These are phyloP conservation scores for Mikania micrantha DNA, from an alignment of 129 eudicot species.

Conservation along the genomic window DNA sequence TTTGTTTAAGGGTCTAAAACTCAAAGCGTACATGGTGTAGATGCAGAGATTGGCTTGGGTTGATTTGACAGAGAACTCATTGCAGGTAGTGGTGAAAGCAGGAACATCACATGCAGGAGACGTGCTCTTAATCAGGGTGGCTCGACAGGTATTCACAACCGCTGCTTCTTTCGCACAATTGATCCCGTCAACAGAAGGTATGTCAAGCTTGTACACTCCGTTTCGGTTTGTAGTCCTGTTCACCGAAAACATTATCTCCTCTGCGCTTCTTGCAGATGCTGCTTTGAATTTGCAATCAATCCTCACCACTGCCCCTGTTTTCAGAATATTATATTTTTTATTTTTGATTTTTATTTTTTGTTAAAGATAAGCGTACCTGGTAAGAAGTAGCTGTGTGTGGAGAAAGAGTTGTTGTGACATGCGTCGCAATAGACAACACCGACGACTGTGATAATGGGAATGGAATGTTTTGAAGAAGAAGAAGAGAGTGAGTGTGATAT, in stretches of 20 bases:
- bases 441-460: conserved; percentile 75
- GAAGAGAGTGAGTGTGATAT: conserved; percentile 9
- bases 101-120: conserved; percentile 65
- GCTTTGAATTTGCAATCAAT: conserved; percentile 83
- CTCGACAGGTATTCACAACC: conserved; percentile 58
- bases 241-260: conserved; percentile 67
- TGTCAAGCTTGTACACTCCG: conserved; percentile 71
- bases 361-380: conserved; percentile 50
- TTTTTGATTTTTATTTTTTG: too few species aligned
- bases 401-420: conserved; percentile 84
- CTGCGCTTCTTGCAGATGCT: conserved; percentile 61
- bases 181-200: conserved; percentile 82
- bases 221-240: conserved; percentile 77
- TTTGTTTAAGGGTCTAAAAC: conserved; percentile 59
- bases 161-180: conserved; percentile 68
- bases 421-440: conserved; percentile 89
- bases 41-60: conserved; percentile 60
- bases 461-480: conserved; percentile 28
- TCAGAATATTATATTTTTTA: too few species aligned
- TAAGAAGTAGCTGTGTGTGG: conserved; percentile 84
- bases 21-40: conserved; percentile 64
- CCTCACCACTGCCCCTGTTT: conserved; percentile 72
- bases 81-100: conserved; percentile 53
- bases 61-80: conserved; percentile 64
- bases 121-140: conserved; percentile 45